phyloP scores from a whole-genome alignment of 148 eudicot genomes.

The Rhododendron henanense region DNA sequence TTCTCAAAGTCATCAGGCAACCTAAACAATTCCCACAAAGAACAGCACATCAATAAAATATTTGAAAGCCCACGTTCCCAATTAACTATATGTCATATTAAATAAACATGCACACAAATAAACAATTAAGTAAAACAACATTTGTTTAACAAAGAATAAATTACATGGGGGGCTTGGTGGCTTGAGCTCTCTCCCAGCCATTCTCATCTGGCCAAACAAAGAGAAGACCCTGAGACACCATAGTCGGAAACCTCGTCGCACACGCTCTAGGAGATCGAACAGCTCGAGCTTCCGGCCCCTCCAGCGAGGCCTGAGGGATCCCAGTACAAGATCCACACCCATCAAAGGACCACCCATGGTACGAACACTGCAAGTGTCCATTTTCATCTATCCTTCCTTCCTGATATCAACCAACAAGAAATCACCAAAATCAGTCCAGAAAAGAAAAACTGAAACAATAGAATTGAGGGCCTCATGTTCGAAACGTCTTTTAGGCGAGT shows the following conservation, averaged over 20 bases:
- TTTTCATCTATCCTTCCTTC: conserved; percentile 98
- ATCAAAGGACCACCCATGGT: conserved; percentile 96
- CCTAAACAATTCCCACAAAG: conserved; percentile 39
- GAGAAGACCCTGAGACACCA: conserved; percentile 94
- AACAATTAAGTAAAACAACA: neutral
- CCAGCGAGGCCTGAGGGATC: conserved; percentile 79
- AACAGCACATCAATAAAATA: conserved; percentile 15
- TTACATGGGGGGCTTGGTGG: conserved; percentile 75
- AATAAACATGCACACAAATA: neutral
- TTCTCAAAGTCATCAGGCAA: conserved; percentile 92
- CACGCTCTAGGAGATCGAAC: conserved; percentile 76
- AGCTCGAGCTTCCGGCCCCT: conserved; percentile 90
- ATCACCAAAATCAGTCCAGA: conserved; percentile 7
- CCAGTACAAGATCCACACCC: conserved; percentile 75
- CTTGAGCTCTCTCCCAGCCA: conserved; percentile 82
- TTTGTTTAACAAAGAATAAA: neutral
- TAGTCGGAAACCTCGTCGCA: conserved; percentile 76
- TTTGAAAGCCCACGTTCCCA: neutral
- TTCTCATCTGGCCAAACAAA: conserved; percentile 99
- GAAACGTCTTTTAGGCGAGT: too few relatives aligned
- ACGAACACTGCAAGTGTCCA: conserved; percentile 94
- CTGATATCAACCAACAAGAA: conserved; percentile 27
- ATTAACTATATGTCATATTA: neutral
- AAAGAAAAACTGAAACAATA: neutral
- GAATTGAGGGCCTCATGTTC: neutral